Base-by-base conservation (phyloP, 768 basidiomycete genomes). In the Collybiopsis luxurians region DNA sequence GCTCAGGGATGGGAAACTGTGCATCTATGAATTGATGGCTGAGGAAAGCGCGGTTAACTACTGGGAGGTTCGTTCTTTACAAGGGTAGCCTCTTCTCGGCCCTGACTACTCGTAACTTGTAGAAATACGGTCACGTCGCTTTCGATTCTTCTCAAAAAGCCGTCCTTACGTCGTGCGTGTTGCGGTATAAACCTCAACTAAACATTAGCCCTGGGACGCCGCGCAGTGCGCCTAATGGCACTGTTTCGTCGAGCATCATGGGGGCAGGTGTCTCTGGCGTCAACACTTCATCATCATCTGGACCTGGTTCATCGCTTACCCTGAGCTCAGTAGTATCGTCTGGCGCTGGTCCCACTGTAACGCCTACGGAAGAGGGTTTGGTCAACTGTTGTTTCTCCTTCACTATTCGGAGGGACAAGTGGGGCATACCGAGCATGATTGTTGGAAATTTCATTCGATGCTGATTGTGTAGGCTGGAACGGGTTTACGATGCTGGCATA, bases 11-110 rank as follows among this genome's bases (percentile, higher is more conserved):
- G 96, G 96, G 2, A 88, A 92, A 36, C 72, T 97, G 23, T 96
- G 95, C 66, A 97, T 99, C 56, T 98, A 97, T 72, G 96, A 98
- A 70, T 82, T 98, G 47, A 97, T 99, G 95, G 90, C 95, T 0
- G 96, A 99, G 70, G 95, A 96, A 67, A 89, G 87, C 1, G 94
- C 95, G 2, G 95, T 97, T 40, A 94, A 95, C 68, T 98, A 97
- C 66, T 98, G 94, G 93, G 95, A 98, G 85, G 93, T 89, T 1
- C 42, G 50, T 51, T 34, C 13, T 2, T 23, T 39, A 17, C 4
- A 17, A 39, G 15, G 23, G 24, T 24, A 15, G 6, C 26, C n/a
- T 31, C 31, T 43, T 42, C 23, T 21, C 24, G 23, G 17, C 43
- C 6, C 39, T 27, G 42, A 31, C 30, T 34, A 19, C 44, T 12